These are phyloP conservation scores for Gillenia trifoliata DNA, from an alignment of 306 rosid genomes.

Conservation along the genomic window DNA sequence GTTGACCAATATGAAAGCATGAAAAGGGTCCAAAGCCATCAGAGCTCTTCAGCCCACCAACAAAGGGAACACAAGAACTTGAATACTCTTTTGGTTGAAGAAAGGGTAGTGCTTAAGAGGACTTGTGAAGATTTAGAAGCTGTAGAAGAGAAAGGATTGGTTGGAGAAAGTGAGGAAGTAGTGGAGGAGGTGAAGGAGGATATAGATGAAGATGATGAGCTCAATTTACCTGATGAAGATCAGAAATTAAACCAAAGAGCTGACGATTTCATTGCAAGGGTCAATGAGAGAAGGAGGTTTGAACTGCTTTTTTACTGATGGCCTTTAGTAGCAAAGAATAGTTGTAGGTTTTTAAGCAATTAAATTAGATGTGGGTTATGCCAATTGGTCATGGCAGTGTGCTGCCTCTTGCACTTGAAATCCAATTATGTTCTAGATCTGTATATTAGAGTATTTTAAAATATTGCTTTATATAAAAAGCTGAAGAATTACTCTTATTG, in stretches of 20 bases:
- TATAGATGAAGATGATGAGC: constrained; percentile 7
- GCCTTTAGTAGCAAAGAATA: neutral
- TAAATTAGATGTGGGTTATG: neutral
- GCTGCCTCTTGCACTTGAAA: too few species aligned
- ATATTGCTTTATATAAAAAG: too few species aligned
- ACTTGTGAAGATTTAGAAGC: constrained; percentile 11
- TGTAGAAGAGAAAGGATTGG: constrained; percentile 6
- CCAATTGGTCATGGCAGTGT: too few species aligned
- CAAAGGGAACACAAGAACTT: neutral
- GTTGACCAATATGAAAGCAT: constrained; percentile 41
- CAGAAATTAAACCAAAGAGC: constrained; percentile 67
- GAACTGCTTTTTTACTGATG: constrained; percentile 30
- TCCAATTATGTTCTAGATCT: too few species aligned
- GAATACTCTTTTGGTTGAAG: constrained; percentile 13
- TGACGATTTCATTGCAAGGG: constrained; percentile 84
- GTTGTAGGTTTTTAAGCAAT: neutral
- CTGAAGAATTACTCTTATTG: too few species aligned
- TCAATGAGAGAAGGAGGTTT: constrained; percentile 49
- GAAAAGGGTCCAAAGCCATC: constrained; percentile 23
- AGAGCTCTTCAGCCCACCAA: constrained; percentile 12
- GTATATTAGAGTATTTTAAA: too few species aligned
- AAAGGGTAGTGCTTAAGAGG: constrained; percentile 7
- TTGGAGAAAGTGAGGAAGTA: constrained; percentile 14
- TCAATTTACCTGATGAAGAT: constrained; percentile 24
- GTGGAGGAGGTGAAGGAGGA: constrained; percentile 2